These are phyloP conservation scores for Teunomyces panamensis DNA, from an alignment of 805 yeast species.

Conservation along the genomic window DNA sequence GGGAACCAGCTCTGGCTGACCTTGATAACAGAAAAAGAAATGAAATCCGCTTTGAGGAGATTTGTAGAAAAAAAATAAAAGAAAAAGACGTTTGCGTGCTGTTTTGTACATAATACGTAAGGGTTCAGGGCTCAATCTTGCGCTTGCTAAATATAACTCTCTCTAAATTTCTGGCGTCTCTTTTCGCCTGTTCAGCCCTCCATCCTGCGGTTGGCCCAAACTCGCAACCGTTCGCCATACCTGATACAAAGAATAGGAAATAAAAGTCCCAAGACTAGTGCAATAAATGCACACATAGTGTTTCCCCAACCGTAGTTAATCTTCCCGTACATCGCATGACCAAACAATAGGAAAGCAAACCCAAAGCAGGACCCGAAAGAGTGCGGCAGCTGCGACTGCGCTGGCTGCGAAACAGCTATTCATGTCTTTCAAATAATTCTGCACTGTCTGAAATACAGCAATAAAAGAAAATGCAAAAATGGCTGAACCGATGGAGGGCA, in stretches of 20 bases:
- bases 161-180: slow-evolving; percentile 20
- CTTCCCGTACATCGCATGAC: slow-evolving; percentile 31
- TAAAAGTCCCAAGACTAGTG: slow-evolving; percentile 33
- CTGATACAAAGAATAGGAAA: slow-evolving; percentile 35
- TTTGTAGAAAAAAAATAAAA: not conserved
- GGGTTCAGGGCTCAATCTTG: not conserved
- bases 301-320: slow-evolving; percentile 42
- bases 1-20: too few species aligned
- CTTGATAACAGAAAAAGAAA: too few species aligned
- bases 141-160: slow-evolving; percentile 6
- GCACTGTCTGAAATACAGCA: slow-evolving; percentile 37
- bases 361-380: slow-evolving; percentile 38
- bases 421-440: slow-evolving; percentile 39
- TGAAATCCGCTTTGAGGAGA: not conserved
- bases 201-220: slow-evolving; percentile 30
- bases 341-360: slow-evolving; percentile 37
- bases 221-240: slow-evolving; percentile 35
- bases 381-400: slow-evolving; percentile 26
- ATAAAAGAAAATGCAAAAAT: slow-evolving; percentile 37
- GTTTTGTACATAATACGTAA: too few species aligned
- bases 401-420: slow-evolving; percentile 22
- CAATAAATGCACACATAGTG: slow-evolving; percentile 36
- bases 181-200: slow-evolving; percentile 19
- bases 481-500: slow-evolving; percentile 36
- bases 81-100: not conserved